Evolutionary conservation across 2,329 filamentous ascomycete genomes (phyloP), one percentile per base, ranked within the genome.

Genomic region (Decorospora gaudefroyi): DNA sequence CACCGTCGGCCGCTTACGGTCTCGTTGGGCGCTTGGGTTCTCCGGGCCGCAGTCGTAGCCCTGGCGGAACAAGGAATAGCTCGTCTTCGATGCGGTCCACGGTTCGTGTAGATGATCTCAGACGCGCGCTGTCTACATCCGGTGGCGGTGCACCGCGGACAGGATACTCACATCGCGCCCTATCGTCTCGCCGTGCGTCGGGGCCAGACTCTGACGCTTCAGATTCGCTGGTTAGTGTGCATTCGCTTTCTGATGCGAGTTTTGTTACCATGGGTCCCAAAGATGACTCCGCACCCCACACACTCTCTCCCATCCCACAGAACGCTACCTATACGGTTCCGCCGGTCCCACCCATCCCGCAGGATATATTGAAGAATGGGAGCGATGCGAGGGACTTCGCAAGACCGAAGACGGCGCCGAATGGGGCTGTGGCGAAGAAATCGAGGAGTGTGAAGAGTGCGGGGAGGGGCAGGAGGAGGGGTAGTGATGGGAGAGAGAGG

Each of bases 171-270:
- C 53, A 55, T 15, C 64, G 61, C 17, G 58, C 59, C 0, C 47
- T 56, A 0, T 60, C 54, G 3, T 56, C 60, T 12, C 61, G 57
- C n/a, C 51, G 57, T 26, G 73, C 72, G 5, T 46, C 53, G 4
- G 55, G 53, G 23, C 80, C 78, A 43, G 73, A 72, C 7, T 80
- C 72, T 66, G 64, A 76, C 80, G 72, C 79, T 77, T 65, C 79
- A 43, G 86, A 89, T 40, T 88, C 84, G 66, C 80, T 89, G 75
- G 79, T 86, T 51, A 87, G 84, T 71, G 86, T 84, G 52, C 85
- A 88, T 43, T 80, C 80, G 30, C 76, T 81, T n/a, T 87, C 84
- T 5, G 85, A 88, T 60, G 71, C 82, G 13, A 86, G 82, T 26
- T 68, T 68, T 38, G 52, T 66, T 16, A 68, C 65, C 1, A 54